Evolutionary conservation across 1,284 basidiomycete genomes (phyloP).

Genomic region (Fereydounia khargensis): DNA sequence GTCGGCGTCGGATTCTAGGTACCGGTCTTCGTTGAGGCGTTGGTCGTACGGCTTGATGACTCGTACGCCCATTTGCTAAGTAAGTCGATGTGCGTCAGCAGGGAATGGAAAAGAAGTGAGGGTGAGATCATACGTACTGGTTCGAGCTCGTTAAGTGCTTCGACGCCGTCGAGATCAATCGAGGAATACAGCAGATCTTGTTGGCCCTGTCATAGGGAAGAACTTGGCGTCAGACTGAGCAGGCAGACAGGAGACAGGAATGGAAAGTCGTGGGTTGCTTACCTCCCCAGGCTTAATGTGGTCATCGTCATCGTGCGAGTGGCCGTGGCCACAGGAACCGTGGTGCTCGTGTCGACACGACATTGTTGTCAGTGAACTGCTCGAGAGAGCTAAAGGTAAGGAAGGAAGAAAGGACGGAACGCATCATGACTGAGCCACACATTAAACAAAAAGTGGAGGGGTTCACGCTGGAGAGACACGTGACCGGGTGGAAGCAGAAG

Average conservation of each 20-base stretch:
- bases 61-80: conserved; percentile 7
- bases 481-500: no score
- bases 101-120: not conserved
- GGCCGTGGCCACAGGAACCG: conserved; percentile 28
- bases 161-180: conserved; percentile 40
- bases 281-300: conserved; percentile 42
- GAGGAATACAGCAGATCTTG: conserved; percentile 41
- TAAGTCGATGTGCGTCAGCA: not conserved
- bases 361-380: no score
- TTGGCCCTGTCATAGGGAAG: conserved; percentile 17
- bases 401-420: no score
- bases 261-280: not conserved
- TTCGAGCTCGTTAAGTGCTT: conserved; percentile 41
- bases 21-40: conserved; percentile 15
- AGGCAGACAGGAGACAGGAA: no score
- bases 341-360: conserved; percentile 37
- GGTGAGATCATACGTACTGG: conserved; percentile 3
- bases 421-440: no score
- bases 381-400: no score
- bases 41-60: conserved; percentile 45
- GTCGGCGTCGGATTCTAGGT: conserved; percentile 36
- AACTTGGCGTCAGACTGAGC: not conserved
- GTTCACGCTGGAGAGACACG: no score
- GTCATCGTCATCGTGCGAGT: conserved; percentile 46
- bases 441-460: no score